Evolutionary conservation across 2,329 filamentous ascomycete species (phyloP).

Genomic region (Hypoxylon sp.): DNA sequence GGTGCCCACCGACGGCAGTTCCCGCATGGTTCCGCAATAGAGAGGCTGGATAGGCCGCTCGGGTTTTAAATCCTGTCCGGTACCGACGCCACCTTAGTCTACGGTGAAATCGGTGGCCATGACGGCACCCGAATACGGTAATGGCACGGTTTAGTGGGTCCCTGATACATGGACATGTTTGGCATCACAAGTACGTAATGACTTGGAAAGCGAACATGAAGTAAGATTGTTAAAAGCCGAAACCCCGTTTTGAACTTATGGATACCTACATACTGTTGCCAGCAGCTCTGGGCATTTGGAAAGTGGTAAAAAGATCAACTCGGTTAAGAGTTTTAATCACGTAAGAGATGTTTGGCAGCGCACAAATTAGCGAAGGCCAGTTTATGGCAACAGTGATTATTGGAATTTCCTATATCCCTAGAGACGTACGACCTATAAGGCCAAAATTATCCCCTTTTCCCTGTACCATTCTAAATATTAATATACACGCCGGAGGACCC

Average conservation of each 20-base stretch:
- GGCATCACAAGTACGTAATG: background rate
- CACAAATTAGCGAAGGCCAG: background rate
- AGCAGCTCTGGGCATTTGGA: background rate
- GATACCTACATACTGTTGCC: background rate
- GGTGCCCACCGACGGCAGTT: background rate
- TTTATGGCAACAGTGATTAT: background rate
- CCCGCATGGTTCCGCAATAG: background rate
- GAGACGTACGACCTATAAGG: slow-evolving; percentile 1
- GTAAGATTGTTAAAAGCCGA: background rate
- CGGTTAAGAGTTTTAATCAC: background rate
- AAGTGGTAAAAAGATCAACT: background rate
- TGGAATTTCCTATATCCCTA: background rate
- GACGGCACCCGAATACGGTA: background rate
- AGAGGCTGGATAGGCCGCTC: background rate
- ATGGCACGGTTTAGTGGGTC: background rate
- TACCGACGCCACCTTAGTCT: background rate
- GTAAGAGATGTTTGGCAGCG: background rate
- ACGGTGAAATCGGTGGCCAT: background rate
- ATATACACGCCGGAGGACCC: background rate
- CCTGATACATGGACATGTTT: background rate
- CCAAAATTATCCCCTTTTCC: background rate
- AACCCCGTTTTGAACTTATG: too few relatives aligned
- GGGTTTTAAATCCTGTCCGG: background rate
- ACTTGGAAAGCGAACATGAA: background rate
- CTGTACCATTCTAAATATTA: background rate